phyloP scores from a whole-genome alignment of 352 stramenopile genomes.

The Globisporangium carolinianum region DNA sequence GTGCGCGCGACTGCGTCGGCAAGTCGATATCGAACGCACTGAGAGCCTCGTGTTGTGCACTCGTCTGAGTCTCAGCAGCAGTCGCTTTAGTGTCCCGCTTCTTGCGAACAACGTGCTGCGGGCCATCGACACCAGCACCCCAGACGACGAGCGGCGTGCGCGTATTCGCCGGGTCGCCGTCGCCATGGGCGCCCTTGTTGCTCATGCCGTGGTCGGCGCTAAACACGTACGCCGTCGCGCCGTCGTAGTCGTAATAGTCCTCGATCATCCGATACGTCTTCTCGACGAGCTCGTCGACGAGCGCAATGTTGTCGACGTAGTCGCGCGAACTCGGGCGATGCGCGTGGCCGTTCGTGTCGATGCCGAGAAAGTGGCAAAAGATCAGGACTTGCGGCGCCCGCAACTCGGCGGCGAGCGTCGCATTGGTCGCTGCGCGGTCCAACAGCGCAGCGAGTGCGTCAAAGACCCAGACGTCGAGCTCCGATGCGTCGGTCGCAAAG shows the following conservation, averaged over 20 bases:
- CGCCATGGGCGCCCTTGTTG: constrained; percentile 71
- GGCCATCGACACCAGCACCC: constrained; percentile 60
- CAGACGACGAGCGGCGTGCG: constrained; percentile 73
- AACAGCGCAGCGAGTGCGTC: constrained; percentile 42
- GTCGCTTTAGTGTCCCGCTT: neutral
- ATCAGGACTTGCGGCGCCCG: constrained; percentile 43
- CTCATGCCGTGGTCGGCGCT: constrained; percentile 85
- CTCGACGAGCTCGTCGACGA: constrained; percentile 75
- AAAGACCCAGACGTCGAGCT: constrained; percentile 78
- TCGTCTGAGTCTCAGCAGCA: neutral
- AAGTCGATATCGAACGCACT: constrained; percentile 51
- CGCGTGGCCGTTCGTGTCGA: constrained; percentile 83
- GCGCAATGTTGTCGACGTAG: constrained; percentile 80
- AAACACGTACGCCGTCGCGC: constrained; percentile 71
- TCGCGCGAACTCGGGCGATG: constrained; percentile 69
- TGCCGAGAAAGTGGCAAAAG: constrained; percentile 81
- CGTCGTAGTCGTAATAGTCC: constrained; percentile 64
- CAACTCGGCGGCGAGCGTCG: constrained; percentile 27
- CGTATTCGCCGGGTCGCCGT: constrained; percentile 77
- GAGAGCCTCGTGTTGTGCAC: too few relatives aligned
- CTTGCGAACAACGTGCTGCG: constrained; percentile 1
- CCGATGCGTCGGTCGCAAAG: constrained; percentile 72
- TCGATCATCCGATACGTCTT: constrained; percentile 48
- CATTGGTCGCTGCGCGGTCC: constrained; percentile 12
- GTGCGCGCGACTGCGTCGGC: constrained; percentile 54